A percentile compares a stretch with the other conserved stretches of the same genome.
phyloP scores from a whole-genome alignment of 129 eudicot species.

The Chrysanthemum seticuspe region DNA sequence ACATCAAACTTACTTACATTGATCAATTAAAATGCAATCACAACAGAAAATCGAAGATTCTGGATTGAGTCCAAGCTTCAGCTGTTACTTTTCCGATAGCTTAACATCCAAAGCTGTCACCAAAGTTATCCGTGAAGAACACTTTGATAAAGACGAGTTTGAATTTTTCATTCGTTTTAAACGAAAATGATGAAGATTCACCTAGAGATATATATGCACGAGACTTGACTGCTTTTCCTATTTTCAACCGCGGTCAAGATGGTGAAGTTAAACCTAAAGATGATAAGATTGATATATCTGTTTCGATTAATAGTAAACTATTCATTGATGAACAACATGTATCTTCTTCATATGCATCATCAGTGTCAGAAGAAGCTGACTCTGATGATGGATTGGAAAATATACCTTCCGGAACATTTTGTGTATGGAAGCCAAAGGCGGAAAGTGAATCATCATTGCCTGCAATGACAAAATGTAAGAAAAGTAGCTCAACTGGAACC shows the following conservation, averaged over 20 bases:
- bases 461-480: conserved; percentile 22
- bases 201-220: no score
- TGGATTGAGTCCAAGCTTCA: conserved; percentile 44
- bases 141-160: conserved; percentile 33
- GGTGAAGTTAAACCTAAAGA: neutral
- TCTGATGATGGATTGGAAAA: conserved; percentile 42
- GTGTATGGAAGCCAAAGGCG: conserved; percentile 54
- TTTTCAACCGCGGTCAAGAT: no score
- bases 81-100: conserved; percentile 33
- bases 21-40: conserved; percentile 6
- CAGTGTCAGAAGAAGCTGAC: conserved; percentile 20
- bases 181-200: no score
- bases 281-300: neutral
- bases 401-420: conserved; percentile 48
- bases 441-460: conserved; percentile 15
- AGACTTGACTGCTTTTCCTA: no score
- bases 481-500: conserved; percentile 73
- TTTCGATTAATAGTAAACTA: conserved; percentile 8
- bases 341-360: conserved; percentile 44
- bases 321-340: conserved; percentile 32
- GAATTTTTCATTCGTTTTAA: conserved; percentile 34
- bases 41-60: conserved; percentile 12
- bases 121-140: conserved; percentile 33
- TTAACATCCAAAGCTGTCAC: conserved; percentile 27
- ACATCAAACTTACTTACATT: no score